Evolutionary conservation across 1,139 yeast species (phyloP).

Genomic region (Nakaseomyces glabratus): DNA sequence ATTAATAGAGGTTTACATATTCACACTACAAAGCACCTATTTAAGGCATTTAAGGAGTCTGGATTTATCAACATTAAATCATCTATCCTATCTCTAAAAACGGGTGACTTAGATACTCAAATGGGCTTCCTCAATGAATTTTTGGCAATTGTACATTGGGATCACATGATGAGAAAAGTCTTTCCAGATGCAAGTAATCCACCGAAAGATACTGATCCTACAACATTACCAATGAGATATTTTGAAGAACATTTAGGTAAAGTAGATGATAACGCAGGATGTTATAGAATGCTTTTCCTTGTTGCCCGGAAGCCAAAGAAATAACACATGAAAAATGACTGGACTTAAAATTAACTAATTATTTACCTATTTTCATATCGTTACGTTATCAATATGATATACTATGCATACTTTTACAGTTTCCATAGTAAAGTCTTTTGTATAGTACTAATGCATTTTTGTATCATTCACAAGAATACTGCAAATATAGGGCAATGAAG

Average conservation of each 20-base stretch:
- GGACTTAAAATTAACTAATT: not conserved
- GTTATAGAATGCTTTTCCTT: conserved; percentile 19
- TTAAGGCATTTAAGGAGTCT: conserved; percentile 21
- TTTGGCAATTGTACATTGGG: conserved; percentile 19
- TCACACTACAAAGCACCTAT: conserved; percentile 25
- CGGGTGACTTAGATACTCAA: conserved; percentile 25
- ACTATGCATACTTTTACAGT: not conserved
- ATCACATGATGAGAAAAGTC: conserved; percentile 17
- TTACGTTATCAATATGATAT: not conserved
- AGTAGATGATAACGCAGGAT: conserved; percentile 25
- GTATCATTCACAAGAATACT: too few relatives aligned
- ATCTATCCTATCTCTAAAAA: conserved; percentile 21
- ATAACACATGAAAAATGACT: not conserved
- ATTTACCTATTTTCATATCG: not conserved
- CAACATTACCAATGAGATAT: conserved; percentile 20
- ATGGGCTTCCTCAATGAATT: conserved; percentile 29
- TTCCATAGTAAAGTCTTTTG: not conserved
- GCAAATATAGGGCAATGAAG: too few relatives aligned
- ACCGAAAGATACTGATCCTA: conserved; percentile 17
- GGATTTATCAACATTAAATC: conserved; percentile 27
- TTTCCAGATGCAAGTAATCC: conserved; percentile 14
- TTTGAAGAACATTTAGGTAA: conserved; percentile 25
- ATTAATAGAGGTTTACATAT: conserved; percentile 24
- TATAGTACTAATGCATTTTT: too few relatives aligned
- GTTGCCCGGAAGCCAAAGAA: conserved; percentile 26